Base-by-base conservation (phyloP, 1,284 basidiomycete genomes). In the Laetiporus sulphureus region DNA sequence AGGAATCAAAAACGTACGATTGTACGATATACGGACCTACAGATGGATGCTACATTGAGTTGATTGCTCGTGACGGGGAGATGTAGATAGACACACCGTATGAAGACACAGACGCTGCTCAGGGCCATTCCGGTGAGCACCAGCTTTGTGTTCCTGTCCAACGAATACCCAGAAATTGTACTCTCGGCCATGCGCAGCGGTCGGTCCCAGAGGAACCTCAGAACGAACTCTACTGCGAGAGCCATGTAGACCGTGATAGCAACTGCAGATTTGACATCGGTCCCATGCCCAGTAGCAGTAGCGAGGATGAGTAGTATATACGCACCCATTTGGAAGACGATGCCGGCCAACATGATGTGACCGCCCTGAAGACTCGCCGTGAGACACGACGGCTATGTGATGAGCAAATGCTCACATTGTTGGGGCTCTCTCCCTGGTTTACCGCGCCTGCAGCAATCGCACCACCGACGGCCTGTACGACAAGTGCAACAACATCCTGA, bases 321-420 rank as follows among this genome's bases (percentile, higher is more conserved):
- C 67, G 40, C 41, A 75, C 73, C 56, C 29, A 78, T 59, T 54
- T 80, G 77, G 46, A 78, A 66, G 24, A 67, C 58, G 46, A 80
- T 79, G 39, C 78, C 78, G 21, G 56, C 69, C 3, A 79, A 62
- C 75, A 79, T 78, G 52, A 79, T 63, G 42, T 70, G 58, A 2
- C 59, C 68, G 18, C 75, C 69, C 67, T 71, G 37, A 38, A 5
- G 8, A 35, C 21, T 19, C 19, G 10, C n/a, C 24, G 42, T 30
- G n/a, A 44, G 27, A 25, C 40, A 41, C 1, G 31, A 20, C 24
- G 15, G 25, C 12, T 19, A 8, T 20, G 8, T 24, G 20, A 46
- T 51, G 15, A 10, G 8, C 12, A 5, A 37, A 10, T n/a, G 36
- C 20, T 37, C 37, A 60, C 57, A 10, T 51, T 51, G n/a, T 54